Evolutionary conservation across 1,284 basidiomycete species (phyloP), one percentile per base, ranked within the genome.

Genomic region (Phylloboletellus chloephorus): DNA sequence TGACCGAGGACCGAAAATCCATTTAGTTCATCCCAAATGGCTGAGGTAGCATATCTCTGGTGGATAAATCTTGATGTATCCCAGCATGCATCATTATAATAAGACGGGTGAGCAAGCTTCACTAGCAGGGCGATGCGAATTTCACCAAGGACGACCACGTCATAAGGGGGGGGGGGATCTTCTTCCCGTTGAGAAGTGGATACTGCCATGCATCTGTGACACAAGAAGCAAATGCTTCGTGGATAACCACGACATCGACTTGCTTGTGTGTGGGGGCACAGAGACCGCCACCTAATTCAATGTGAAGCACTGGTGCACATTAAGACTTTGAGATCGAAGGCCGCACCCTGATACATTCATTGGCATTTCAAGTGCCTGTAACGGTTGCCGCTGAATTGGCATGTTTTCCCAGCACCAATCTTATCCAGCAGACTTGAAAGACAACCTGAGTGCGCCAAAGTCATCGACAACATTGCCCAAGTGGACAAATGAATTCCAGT

Each of bases 81-180:
- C 67, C 67, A 1, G 57, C 53, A 15, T 58, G 54, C 5, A 65
- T 68, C 3, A 69, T 68, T 69, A n/a, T n/a, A n/a, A n/a, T n/a
- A 26, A n/a, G 35, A 28, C 12, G 12, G 25, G 20, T 49, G 6
- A 49, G 44, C 6, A 9, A 32, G 32, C 6, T 5, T 32, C 6
- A 21, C 13, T 10, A 0, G 3, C 4, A 22, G 16, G 31, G 22
- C 2, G 12, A 15, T 4, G n/a, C 5, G 20, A 22, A 16, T 51
- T 65, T 15, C 24, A 76, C 73, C 63, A 7, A 76, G 57, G 15
- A 74, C 65, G 6, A 76, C n/a, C n/a, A n/a, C n/a, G n/a, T n/a
- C n/a, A n/a, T n/a, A n/a, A n/a, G n/a, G n/a, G n/a, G n/a, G n/a
- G n/a, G 41, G 0, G 67, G 67, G 7, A 73, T 46, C 11, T 43